These are phyloP conservation scores for Jaltomata sinuosa DNA, from an alignment of 257 asterid genomes.

Conservation along the genomic window DNA sequence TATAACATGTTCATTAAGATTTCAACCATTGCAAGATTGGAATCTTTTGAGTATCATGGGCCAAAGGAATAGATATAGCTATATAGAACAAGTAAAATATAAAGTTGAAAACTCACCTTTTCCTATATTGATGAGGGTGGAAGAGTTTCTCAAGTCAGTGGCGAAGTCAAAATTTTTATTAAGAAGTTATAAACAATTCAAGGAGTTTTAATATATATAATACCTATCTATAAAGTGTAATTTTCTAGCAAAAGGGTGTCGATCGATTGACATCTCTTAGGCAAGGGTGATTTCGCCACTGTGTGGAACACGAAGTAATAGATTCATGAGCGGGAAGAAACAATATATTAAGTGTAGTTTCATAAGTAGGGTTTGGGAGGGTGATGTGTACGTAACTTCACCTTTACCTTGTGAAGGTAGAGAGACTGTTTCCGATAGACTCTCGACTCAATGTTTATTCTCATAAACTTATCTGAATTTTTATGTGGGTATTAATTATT, in stretches of 20 bases:
- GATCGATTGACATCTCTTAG: not conserved
- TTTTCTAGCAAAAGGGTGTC: not conserved
- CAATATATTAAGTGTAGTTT: rapidly evolving
- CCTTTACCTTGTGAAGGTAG: no score
- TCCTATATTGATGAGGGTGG: not conserved
- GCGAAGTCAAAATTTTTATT: rapidly evolving
- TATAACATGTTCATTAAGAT: not conserved
- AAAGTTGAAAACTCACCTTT: not conserved
- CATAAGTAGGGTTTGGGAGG: not conserved
- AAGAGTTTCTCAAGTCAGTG: not conserved
- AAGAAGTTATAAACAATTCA: not conserved
- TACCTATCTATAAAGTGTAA: not conserved
- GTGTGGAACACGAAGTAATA: not conserved
- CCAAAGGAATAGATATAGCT: not conserved
- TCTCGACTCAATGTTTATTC: not conserved
- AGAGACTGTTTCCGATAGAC: rapidly evolving
- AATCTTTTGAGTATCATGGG: not conserved
- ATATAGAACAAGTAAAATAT: not conserved
- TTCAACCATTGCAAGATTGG: not conserved
- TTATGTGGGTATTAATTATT: not conserved
- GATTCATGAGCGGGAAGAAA: not conserved
- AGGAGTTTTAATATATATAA: not conserved
- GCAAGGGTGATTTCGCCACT: not conserved
- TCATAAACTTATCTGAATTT: no score
- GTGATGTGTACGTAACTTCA: no score